phyloP scores from a whole-genome alignment of 2,329 filamentous ascomycete genomes.

The Colletotrichum sp. region DNA sequence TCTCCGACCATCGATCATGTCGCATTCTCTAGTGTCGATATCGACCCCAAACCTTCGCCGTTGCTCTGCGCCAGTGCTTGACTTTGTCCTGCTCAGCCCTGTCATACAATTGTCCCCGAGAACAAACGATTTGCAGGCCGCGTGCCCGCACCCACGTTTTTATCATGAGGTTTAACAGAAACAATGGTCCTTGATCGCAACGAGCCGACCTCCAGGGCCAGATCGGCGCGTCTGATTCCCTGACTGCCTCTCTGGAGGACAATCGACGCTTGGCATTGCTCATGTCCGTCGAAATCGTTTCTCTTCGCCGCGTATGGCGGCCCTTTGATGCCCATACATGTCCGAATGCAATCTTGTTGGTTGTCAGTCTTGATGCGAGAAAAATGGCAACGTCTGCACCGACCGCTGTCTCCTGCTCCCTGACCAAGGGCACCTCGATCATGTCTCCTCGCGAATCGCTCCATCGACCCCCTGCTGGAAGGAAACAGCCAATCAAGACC shows the following conservation, averaged over 20 bases:
- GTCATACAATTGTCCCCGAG: neutral
- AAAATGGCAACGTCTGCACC: neutral
- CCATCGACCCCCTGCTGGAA: neutral
- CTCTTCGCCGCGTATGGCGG: neutral
- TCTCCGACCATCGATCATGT: neutral
- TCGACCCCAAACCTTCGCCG: neutral
- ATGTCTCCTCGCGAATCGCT: constrained; percentile 5
- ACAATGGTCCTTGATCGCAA: neutral
- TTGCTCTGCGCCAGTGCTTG: neutral
- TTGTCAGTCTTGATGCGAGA: fast-evolving
- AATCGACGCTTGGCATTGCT: neutral
- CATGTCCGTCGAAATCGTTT: neutral
- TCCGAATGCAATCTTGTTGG: neutral
- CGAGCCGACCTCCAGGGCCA: neutral
- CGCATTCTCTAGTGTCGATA: neutral
- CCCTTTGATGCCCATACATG: neutral
- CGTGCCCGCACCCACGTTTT: neutral
- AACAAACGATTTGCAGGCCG: neutral
- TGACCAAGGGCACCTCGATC: neutral
- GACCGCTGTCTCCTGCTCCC: neutral
- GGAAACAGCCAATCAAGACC: neutral
- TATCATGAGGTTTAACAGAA: neutral
- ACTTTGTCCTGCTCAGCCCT: neutral
- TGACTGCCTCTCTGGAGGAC: neutral
- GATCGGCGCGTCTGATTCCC: neutral